Conservation (phyloP, 805 yeast genomes). For the Nakazawaea anatomiae region DNA sequence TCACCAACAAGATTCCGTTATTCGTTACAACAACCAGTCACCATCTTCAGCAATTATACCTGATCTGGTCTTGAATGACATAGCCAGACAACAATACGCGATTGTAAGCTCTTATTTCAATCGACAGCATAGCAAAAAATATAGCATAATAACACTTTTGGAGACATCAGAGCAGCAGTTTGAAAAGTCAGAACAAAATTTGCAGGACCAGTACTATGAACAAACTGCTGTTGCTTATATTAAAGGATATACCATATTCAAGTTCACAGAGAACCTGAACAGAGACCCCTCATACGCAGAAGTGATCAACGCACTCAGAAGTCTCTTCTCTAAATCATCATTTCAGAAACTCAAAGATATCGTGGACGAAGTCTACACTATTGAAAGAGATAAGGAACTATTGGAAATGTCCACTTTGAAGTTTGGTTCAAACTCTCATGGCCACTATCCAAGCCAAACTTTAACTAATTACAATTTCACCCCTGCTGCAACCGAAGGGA, state of each 20-base stretch:
- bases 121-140: background rate
- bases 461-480: too few relatives aligned
- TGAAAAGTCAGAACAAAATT: background rate
- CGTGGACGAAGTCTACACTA: background rate
- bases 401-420: background rate
- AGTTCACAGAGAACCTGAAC: slow-evolving; percentile 5
- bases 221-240: slow-evolving; percentile 2
- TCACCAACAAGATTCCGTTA: background rate
- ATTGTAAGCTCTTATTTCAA: background rate
- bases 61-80: slow-evolving; percentile 2
- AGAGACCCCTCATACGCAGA: slow-evolving; percentile 8
- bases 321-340: background rate
- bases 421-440: too few relatives aligned
- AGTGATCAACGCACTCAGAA: background rate
- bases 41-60: background rate
- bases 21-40: background rate
- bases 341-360: slow-evolving; percentile 7
- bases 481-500: background rate
- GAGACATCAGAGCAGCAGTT: slow-evolving; percentile 1
- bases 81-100: background rate
- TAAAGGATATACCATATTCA: slow-evolving; percentile 5
- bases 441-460: too few relatives aligned
- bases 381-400: background rate
- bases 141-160: background rate
- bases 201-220: background rate